Evolutionary conservation across 768 basidiomycete genomes (phyloP).

Genomic region (Lactarius evosmus): DNA sequence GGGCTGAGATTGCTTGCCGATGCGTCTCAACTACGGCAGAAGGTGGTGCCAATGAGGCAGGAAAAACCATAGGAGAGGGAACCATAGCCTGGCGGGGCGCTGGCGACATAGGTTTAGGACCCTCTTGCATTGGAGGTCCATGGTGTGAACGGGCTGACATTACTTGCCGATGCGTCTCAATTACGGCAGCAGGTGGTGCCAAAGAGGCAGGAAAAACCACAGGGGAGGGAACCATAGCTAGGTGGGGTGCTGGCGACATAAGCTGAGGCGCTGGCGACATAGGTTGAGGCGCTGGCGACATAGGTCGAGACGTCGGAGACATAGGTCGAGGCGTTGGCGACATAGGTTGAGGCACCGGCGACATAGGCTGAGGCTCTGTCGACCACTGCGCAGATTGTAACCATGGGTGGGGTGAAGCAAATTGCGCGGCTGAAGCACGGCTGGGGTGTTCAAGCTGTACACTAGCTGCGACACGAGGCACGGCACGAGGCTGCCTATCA

Average conservation of each 20-base stretch:
- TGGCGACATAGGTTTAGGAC: conserved; percentile 3
- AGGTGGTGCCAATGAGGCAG: conserved; percentile 7
- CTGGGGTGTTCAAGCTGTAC: conserved; percentile 6
- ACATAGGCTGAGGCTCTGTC: conserved; percentile 17
- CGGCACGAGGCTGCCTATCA: conserved; percentile 14
- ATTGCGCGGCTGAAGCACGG: conserved; percentile 1
- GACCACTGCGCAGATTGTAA: conserved; percentile 12
- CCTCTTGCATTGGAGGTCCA: conserved; percentile 5
- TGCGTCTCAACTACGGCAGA: conserved; percentile 5
- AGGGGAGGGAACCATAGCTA: conserved; percentile 20
- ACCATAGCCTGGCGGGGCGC: conserved; percentile 8
- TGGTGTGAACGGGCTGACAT: neutral
- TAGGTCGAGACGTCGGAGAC: neutral
- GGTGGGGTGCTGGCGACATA: neutral
- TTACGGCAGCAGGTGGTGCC: conserved; percentile 3
- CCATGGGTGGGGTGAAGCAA: conserved; percentile 9
- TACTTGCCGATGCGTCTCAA: conserved; percentile 4
- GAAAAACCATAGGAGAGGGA: conserved; percentile 20
- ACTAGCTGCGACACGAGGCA: conserved; percentile 9
- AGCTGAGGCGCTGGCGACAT: neutral
- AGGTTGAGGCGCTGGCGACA: neutral
- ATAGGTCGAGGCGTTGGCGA: neutral
- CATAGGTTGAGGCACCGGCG: neutral
- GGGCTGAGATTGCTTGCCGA: neutral
- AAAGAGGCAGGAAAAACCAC: conserved; percentile 10